These are phyloP conservation scores for Smithsoniella earleae DNA, from an alignment of 163 green algal genomes.

Conservation along the genomic window DNA sequence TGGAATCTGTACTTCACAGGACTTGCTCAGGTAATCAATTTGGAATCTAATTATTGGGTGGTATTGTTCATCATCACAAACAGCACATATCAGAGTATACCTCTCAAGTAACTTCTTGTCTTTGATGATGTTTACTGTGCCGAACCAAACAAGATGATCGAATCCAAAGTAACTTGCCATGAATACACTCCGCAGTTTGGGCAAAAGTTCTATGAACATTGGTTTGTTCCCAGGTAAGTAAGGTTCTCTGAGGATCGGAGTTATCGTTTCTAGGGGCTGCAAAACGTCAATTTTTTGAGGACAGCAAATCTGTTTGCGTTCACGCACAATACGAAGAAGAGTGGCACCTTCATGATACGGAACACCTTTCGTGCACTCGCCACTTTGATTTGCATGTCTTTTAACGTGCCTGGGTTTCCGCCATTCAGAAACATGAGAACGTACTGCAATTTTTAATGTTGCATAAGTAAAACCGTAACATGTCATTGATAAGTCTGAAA, in stretches of 20 bases:
- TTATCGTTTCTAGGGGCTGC: constrained; percentile 13
- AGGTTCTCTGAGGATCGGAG: not conserved
- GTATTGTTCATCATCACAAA: not conserved
- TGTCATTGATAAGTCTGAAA: not conserved
- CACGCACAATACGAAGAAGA: not conserved
- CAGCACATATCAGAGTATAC: not conserved
- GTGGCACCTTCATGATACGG: constrained; percentile 19
- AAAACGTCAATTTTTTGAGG: not conserved
- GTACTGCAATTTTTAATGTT: too few relatives aligned
- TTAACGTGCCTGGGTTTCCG: not conserved
- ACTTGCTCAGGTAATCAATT: not conserved
- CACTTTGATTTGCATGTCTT: constrained; percentile 27
- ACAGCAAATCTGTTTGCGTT: not conserved
- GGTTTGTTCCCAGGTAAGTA: constrained; percentile 23
- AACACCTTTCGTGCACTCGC: constrained; percentile 14
- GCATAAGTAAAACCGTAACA: not conserved
- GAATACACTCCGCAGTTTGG: constrained; percentile 13
- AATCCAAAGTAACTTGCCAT: constrained; percentile 21
- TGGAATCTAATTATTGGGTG: not conserved
- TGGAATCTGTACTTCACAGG: constrained; percentile 17
- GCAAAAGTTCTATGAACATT: not conserved
- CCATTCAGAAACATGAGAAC: constrained; percentile 19
- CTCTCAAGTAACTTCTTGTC: not conserved
- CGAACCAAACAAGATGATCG: constrained; percentile 17
- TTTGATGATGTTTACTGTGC: constrained; percentile 24